phyloP scores from a whole-genome alignment of 305 asterid genomes.

The Fraxinus platypoda region DNA sequence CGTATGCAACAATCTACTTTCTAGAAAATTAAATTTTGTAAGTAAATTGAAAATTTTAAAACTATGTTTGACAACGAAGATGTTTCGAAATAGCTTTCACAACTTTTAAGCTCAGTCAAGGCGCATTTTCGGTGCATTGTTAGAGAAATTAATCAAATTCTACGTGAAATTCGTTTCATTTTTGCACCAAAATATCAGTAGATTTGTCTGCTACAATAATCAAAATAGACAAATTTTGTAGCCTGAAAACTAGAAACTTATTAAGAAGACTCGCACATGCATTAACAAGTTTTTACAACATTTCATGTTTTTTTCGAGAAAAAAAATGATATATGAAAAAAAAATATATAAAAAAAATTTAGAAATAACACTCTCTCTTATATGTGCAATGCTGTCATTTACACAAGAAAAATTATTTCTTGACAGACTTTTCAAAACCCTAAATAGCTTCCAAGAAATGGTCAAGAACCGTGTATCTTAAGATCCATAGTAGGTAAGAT shows the following conservation, averaged over 20 bases:
- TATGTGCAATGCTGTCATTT: neutral
- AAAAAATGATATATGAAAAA: neutral
- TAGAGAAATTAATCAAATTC: too few relatives aligned
- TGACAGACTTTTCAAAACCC: constrained; percentile 17
- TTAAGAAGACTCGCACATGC: too few relatives aligned
- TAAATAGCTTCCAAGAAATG: neutral
- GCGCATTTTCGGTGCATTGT: too few relatives aligned
- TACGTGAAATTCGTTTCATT: neutral
- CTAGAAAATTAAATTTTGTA: too few relatives aligned
- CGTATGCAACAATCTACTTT: neutral
- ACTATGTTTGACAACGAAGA: too few relatives aligned
- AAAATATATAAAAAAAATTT: neutral
- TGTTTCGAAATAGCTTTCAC: too few relatives aligned
- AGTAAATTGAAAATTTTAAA: neutral
- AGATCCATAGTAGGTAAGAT: constrained; percentile 81
- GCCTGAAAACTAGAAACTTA: neutral
- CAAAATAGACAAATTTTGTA: neutral
- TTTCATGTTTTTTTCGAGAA: neutral
- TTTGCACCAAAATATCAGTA: neutral
- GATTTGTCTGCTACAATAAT: neutral
- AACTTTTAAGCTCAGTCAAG: too few relatives aligned
- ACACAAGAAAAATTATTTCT: constrained; percentile 13
- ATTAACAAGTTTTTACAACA: too few relatives aligned
- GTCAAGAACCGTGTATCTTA: constrained; percentile 51
- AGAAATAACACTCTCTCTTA: neutral